phyloP scores from a whole-genome alignment of 495 filamentous ascomycete genomes.

The Achaetomiella virescens region DNA sequence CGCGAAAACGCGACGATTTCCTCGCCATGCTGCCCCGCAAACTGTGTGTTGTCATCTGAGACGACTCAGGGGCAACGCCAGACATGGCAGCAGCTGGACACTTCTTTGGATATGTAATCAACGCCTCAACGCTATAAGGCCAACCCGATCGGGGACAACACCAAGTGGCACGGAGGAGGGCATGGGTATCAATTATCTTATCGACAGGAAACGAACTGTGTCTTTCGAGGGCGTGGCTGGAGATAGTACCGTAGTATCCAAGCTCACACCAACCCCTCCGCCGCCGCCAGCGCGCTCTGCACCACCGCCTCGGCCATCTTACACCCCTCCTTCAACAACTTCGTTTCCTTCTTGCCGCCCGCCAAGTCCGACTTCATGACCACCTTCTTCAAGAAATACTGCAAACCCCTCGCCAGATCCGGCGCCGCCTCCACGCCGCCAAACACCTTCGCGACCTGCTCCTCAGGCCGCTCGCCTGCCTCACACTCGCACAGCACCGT shows the following conservation, averaged over 20 bases:
- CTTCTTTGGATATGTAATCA: too few relatives aligned
- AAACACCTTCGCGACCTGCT: constrained; percentile 61
- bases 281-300: constrained; percentile 38
- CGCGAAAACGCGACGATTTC: constrained; percentile 1
- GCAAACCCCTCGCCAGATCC: constrained; percentile 61
- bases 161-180: too few relatives aligned
- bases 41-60: background rate
- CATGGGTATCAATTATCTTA: too few relatives aligned
- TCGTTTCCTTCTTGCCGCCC: constrained; percentile 52
- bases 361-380: constrained; percentile 70
- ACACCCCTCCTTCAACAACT: constrained; percentile 64
- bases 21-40: too few relatives aligned
- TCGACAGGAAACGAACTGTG: too few relatives aligned
- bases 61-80: too few relatives aligned
- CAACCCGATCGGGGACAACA: too few relatives aligned
- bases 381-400: constrained; percentile 71
- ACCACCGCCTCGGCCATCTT: constrained; percentile 56
- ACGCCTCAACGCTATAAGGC: too few relatives aligned
- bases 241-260: background rate
- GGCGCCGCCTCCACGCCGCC: constrained; percentile 51
- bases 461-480: constrained; percentile 25
- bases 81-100: too few relatives aligned
- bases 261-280: constrained; percentile 16
- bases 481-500: constrained; percentile 59
- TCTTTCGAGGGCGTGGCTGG: too few relatives aligned